Conservation (phyloP, 108 stramenopile genomes). For the Cafeteria roenbergensis region DNA sequence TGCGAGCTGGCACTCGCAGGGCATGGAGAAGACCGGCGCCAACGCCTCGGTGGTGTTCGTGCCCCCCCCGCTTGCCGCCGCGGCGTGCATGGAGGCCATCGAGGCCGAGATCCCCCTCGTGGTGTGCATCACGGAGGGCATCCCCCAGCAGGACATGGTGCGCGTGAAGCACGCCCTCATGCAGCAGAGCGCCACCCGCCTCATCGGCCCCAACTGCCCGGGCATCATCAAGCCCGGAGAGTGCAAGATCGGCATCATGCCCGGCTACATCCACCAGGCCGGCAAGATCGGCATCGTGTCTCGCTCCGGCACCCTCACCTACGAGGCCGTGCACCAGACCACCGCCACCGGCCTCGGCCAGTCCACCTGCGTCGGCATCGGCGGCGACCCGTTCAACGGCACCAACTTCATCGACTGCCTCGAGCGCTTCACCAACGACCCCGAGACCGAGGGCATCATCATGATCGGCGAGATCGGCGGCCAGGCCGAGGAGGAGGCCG, state of each 20-base stretch:
- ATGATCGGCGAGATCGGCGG: conserved; percentile 99
- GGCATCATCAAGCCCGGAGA: conserved; percentile 99
- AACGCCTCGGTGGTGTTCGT: conserved; percentile 98
- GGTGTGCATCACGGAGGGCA: conserved; percentile 97
- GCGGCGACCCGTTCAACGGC: conserved; percentile 97
- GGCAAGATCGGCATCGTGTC: conserved; percentile 95
- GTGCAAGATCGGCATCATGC: conserved; percentile 99
- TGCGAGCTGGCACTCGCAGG: conserved; percentile 1
- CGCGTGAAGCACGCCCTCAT: conserved; percentile 72
- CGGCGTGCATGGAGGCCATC: conserved; percentile 81
- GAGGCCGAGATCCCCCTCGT: conserved; percentile 84
- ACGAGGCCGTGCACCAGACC: conserved; percentile 95
- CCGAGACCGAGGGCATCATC: conserved; percentile 82
- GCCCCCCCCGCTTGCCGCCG: conserved; percentile 84
- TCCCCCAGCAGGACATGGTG: conserved; percentile 98
- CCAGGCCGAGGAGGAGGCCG: conserved; percentile 87
- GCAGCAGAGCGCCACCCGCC: conserved; percentile 60
- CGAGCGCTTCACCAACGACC: conserved; percentile 89
- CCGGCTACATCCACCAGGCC: conserved; percentile 86
- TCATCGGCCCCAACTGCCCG: conserved; percentile 98
- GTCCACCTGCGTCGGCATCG: conserved; percentile 90
- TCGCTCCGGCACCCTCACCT: conserved; percentile 85
- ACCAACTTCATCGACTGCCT: conserved; percentile 97
- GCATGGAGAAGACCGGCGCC: conserved; percentile 44
- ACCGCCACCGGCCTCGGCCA: conserved; percentile 86